Percentiles rank a stretch among this genome's conserved stretches.
Conservation (phyloP, 768 basidiomycete species). For the Lactarius quietus region DNA sequence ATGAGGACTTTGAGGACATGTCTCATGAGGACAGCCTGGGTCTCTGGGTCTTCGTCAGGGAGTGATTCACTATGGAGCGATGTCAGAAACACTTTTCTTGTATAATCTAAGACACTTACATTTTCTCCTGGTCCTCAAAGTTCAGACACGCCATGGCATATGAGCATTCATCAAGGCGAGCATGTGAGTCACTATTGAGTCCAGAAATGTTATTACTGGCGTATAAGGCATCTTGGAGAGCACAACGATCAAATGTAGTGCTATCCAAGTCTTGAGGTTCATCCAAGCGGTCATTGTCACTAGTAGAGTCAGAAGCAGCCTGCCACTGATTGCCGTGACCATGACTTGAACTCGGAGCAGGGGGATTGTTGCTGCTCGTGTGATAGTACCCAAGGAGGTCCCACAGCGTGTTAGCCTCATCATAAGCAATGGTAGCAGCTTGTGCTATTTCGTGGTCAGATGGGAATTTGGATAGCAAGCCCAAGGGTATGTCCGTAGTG, state of each 20-base stretch:
- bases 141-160: background rate
- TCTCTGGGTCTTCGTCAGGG: background rate
- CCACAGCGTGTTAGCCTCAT: background rate
- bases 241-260: background rate
- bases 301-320: too few relatives aligned
- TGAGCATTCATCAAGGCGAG: background rate
- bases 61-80: background rate
- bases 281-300: background rate
- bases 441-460: background rate
- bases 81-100: too few relatives aligned
- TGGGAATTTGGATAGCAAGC: background rate
- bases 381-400: background rate
- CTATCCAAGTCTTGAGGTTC: background rate
- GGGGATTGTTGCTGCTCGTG: too few relatives aligned
- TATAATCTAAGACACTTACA: background rate
- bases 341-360: too few relatives aligned
- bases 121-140: background rate
- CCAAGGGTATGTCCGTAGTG: slow-evolving; percentile 13
- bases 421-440: background rate
- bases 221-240: background rate
- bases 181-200: background rate
- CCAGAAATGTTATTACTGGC: background rate
- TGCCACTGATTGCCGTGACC: too few relatives aligned
- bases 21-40: background rate
- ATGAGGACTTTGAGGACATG: background rate